A percentile compares a stretch with the other conserved stretches of the same genome.
phyloP scores from a whole-genome alignment of 306 rosid species.

The Cucurbita ficifolia region DNA sequence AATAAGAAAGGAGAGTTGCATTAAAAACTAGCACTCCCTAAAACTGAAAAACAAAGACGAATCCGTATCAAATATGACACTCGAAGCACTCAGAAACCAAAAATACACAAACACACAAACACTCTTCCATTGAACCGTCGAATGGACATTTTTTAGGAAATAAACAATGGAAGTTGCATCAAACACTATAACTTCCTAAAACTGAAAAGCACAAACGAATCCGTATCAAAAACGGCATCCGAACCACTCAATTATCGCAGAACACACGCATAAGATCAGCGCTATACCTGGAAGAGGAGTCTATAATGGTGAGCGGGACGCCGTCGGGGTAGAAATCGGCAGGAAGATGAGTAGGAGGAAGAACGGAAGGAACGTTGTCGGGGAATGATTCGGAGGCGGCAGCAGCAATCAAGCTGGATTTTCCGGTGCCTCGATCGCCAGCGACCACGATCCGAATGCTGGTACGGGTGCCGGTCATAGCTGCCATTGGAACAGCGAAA shows the following conservation, averaged over 20 bases:
- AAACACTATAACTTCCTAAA: neutral
- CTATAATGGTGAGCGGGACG: conserved; percentile 59
- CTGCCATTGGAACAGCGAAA: conserved; percentile 8
- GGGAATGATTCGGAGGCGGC: conserved; percentile 50
- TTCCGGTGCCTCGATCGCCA: conserved; percentile 54
- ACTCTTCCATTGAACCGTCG: neutral
- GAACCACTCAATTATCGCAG: neutral
- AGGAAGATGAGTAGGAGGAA: conserved; percentile 61
- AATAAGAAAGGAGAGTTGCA: neutral
- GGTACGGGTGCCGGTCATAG: conserved; percentile 14
- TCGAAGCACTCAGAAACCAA: neutral
- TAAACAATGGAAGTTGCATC: neutral
- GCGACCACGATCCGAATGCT: conserved; percentile 59
- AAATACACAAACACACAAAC: neutral
- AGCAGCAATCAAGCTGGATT: conserved; percentile 59
- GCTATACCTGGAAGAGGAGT: conserved; percentile 62
- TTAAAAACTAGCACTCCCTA: neutral
- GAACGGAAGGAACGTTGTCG: conserved; percentile 41
- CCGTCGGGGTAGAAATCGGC: conserved; percentile 51
- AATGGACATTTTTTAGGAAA: neutral
- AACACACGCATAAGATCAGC: neutral
- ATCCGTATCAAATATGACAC: neutral
- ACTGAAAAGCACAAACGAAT: neutral
- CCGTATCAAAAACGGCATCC: neutral
- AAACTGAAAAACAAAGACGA: neutral